Evolutionary conservation across 2,329 filamentous ascomycete species (phyloP).

Genomic region (Stromatinia cepivora): DNA sequence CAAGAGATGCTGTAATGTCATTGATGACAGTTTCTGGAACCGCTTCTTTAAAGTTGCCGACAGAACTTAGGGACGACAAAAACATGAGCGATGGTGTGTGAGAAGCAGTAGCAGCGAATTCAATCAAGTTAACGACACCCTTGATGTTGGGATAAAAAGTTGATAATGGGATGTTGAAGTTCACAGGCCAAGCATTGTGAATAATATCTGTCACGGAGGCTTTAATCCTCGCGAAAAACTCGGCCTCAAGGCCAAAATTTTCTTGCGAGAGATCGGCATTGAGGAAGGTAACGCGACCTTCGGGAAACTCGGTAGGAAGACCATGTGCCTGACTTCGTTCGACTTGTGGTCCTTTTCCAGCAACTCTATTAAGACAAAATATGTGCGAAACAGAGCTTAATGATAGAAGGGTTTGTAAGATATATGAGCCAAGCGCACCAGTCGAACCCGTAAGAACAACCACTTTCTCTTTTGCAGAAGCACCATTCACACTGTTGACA

Average conservation of each 20-base stretch:
- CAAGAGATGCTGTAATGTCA: conserved; percentile 9
- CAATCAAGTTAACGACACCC: conserved; percentile 44
- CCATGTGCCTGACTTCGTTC: conserved; percentile 24
- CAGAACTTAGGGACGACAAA: conserved; percentile 36
- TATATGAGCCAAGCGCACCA: conserved; percentile 50
- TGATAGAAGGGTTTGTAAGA: conserved; percentile 45
- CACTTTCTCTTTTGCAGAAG: neutral
- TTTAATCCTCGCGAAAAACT: conserved; percentile 19
- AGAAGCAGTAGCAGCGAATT: conserved; percentile 18
- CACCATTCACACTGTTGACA: neutral
- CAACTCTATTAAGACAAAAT: conserved; percentile 50
- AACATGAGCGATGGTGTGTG: conserved; percentile 31
- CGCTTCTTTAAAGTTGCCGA: conserved; percentile 31
- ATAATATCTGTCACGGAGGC: conserved; percentile 30
- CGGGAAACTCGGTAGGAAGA: neutral
- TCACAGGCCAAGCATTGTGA: conserved; percentile 44
- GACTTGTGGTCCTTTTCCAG: conserved; percentile 11
- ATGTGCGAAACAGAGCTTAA: conserved; percentile 43
- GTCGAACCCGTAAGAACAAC: conserved; percentile 50
- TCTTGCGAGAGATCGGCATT: conserved; percentile 50
- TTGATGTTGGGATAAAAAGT: conserved; percentile 43
- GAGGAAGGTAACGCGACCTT: conserved; percentile 48
- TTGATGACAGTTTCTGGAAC: conserved; percentile 17
- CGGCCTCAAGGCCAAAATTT: conserved; percentile 48
- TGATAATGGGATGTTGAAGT: conserved; percentile 40